Conservation (phyloP, 2,329 filamentous ascomycete genomes). For the Epichloe sibirici region DNA sequence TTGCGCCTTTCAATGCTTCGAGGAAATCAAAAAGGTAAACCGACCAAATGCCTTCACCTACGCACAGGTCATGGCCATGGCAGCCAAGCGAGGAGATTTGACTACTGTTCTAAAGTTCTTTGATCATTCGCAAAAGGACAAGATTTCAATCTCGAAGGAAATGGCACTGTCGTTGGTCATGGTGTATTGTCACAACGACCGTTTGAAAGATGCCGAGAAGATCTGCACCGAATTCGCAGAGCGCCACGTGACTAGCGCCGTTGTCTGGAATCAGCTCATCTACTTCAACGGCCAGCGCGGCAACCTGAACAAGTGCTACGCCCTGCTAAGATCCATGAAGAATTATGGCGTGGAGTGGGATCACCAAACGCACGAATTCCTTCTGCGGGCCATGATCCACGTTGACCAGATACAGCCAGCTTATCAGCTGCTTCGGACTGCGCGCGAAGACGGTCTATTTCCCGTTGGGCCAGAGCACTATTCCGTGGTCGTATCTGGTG, state of each 20-base stretch:
- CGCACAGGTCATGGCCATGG: constrained; percentile 61
- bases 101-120: constrained; percentile 55
- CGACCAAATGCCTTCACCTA: constrained; percentile 53
- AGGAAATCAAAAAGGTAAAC: constrained; percentile 38
- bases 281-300: constrained; percentile 54
- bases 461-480: constrained; percentile 36
- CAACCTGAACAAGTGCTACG: constrained; percentile 36
- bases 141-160: constrained; percentile 37
- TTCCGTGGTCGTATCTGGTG: constrained; percentile 39
- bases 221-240: constrained; percentile 37
- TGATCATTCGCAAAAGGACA: constrained; percentile 42
- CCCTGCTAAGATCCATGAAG: constrained; percentile 36
- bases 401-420: constrained; percentile 39
- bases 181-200: constrained; percentile 42
- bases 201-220: constrained; percentile 23
- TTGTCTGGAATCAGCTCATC: constrained; percentile 71
- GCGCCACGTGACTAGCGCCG: constrained; percentile 38
- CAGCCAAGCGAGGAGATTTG: constrained; percentile 60
- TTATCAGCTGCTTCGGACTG: constrained; percentile 33
- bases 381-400: constrained; percentile 36
- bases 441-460: constrained; percentile 31
- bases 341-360: constrained; percentile 34
- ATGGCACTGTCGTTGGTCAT: constrained; percentile 56
- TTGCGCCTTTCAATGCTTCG: constrained; percentile 53
- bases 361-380: constrained; percentile 34